A percentile compares a stretch with the other conserved stretches of the same genome.
phyloP scores from a whole-genome alignment of 2,329 filamentous ascomycete species.

The Triangularia verruculosa region DNA sequence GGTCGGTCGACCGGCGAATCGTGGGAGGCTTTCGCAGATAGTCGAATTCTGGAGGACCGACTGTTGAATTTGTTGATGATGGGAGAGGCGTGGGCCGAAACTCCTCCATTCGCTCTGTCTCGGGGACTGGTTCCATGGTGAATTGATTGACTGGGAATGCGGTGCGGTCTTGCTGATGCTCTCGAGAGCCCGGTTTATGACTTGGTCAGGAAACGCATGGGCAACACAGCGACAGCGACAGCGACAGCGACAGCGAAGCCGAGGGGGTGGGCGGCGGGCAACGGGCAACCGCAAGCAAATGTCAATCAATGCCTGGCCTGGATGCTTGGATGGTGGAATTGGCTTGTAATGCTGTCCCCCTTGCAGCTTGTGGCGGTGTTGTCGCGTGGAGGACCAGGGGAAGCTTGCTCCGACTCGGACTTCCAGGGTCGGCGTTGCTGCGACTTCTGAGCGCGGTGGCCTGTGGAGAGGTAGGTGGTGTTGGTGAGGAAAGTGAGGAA shows the following conservation, averaged over 20 bases:
- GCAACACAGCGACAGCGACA: too few species aligned
- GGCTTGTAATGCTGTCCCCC: background rate
- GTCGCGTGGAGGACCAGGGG: background rate
- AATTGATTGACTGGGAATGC: conserved; percentile 13
- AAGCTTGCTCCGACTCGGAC: background rate
- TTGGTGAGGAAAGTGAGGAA: background rate
- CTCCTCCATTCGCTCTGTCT: conserved; percentile 66
- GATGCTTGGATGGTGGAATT: background rate
- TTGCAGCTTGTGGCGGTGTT: conserved; percentile 1
- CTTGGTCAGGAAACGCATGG: background rate
- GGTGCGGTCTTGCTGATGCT: background rate
- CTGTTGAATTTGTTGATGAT: conserved; percentile 41
- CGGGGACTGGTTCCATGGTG: conserved; percentile 65
- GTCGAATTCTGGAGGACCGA: conserved; percentile 40
- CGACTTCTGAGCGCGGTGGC: background rate
- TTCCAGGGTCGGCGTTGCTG: background rate
- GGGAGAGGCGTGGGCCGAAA: conserved; percentile 59
- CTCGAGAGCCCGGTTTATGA: background rate
- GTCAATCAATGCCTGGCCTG: conserved; percentile 2
- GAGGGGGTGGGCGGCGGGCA: background rate
- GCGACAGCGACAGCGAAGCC: background rate
- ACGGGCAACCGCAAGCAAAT: background rate
- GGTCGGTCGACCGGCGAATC: conserved; percentile 58
- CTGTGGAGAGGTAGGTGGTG: background rate
- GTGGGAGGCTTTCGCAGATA: conserved; percentile 49